A percentile compares a stretch with the other conserved stretches of the same genome.
These are phyloP conservation scores for Leishmania aethiopica DNA, from an alignment of 208 protist species.

Conservation along the genomic window DNA sequence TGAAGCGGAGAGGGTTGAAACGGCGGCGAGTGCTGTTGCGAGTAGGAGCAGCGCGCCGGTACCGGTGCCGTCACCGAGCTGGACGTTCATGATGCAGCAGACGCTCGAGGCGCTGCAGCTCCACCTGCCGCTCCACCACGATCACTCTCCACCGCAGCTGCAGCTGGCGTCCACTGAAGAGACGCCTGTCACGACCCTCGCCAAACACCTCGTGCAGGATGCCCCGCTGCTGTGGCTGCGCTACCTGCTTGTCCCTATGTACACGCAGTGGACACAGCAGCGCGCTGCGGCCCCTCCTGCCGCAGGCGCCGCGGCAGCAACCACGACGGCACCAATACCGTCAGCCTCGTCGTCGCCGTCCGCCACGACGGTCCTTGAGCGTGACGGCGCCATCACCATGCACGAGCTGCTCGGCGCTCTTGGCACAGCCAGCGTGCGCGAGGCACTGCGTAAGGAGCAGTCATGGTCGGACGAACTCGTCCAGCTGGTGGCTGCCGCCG, in stretches of 20 bases:
- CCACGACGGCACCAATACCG: not conserved
- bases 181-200: slow-evolving; percentile 9
- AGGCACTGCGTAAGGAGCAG: slow-evolving; percentile 18
- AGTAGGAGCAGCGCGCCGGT: not conserved
- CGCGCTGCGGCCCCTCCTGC: slow-evolving; percentile 4
- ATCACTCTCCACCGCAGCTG: not conserved
- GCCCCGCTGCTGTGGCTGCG: slow-evolving; percentile 34
- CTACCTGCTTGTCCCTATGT: slow-evolving; percentile 33
- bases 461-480: slow-evolving; percentile 9
- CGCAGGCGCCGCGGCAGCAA: not conserved
- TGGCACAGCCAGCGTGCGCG: slow-evolving; percentile 8
- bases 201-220: slow-evolving; percentile 22
- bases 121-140: slow-evolving; percentile 14
- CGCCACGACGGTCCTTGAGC: not conserved
- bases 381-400: slow-evolving; percentile 14
- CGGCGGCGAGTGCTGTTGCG: not conserved
- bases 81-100: slow-evolving; percentile 23
- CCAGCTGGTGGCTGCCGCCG: not conserved
- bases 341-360: not conserved
- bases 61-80: not conserved
- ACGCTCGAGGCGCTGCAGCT: slow-evolving; percentile 32
- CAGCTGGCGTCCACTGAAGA: not conserved
- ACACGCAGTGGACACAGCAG: slow-evolving; percentile 27
- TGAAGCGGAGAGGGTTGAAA: not conserved
- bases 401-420: slow-evolving; percentile 20